phyloP scores from a whole-genome alignment of 2,329 filamentous ascomycete species.

The Colletotrichum sp. region DNA sequence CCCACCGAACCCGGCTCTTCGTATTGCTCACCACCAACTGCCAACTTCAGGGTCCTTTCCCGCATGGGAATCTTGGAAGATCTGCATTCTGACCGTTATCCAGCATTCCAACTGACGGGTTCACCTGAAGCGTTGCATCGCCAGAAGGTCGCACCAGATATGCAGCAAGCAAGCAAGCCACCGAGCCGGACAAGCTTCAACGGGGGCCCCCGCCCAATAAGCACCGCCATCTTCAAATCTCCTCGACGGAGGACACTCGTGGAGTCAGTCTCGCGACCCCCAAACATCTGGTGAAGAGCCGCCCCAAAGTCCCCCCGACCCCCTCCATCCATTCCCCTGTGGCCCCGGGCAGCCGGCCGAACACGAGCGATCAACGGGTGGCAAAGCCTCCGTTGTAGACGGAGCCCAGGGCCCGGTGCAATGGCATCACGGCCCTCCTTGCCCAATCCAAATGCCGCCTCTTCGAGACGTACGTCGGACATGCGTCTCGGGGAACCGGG shows the following conservation, averaged over 20 bases:
- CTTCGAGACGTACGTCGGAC: slow-evolving; percentile 2
- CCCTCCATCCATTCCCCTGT: not conserved
- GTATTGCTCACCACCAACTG: slow-evolving; percentile 9
- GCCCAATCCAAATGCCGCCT: not conserved
- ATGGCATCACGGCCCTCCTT: not conserved
- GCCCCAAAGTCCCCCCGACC: not conserved
- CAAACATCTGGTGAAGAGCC: not conserved
- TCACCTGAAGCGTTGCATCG: slow-evolving; percentile 21
- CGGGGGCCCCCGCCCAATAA: slow-evolving; percentile 4
- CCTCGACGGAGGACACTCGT: not conserved
- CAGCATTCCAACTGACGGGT: slow-evolving; percentile 10
- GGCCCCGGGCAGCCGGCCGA: slow-evolving; percentile 12
- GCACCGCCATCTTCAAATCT: slow-evolving; percentile 3
- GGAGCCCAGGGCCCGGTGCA: slow-evolving; percentile 3
- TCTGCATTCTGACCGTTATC: slow-evolving; percentile 8
- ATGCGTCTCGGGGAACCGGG: slow-evolving; percentile 11
- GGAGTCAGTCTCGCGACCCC: not conserved
- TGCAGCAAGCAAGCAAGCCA: not conserved
- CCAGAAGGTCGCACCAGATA: not conserved
- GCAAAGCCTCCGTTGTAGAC: slow-evolving; percentile 16
- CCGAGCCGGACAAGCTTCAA: slow-evolving; percentile 5
- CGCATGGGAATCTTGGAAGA: slow-evolving; percentile 20
- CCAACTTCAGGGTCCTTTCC: slow-evolving; percentile 11
- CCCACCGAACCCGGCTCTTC: not conserved
- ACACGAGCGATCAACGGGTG: slow-evolving; percentile 20